Evolutionary conservation across 2,329 filamentous ascomycete genomes (phyloP).

Genomic region (Cercospora beticola): DNA sequence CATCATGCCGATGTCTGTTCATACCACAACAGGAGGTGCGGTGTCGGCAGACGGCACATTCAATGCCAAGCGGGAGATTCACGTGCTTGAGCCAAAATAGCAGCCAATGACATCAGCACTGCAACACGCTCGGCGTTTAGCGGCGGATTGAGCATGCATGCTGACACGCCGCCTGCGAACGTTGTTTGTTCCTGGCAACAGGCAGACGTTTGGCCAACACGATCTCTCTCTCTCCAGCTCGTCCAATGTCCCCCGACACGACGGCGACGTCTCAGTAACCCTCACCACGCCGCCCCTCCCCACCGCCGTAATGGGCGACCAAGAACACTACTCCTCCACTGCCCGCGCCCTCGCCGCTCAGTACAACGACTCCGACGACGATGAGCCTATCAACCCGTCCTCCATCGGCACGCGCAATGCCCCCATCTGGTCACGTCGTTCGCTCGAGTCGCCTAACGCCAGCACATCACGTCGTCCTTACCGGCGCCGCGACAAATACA

Average conservation of each 20-base stretch:
- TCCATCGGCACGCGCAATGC: constrained; percentile 37
- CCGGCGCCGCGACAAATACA: constrained; percentile 37
- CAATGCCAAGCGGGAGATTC: neutral
- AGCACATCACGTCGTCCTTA: constrained; percentile 38
- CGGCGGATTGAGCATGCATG: neutral
- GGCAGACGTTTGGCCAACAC: neutral
- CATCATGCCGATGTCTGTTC: neutral
- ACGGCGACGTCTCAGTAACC: neutral
- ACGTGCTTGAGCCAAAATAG: neutral
- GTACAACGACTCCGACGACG: constrained; percentile 30
- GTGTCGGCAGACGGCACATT: neutral
- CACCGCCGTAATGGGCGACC: constrained; percentile 19
- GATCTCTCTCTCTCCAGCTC: neutral
- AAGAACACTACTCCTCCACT: constrained; percentile 50
- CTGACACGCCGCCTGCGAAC: neutral
- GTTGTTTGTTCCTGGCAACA: constrained; percentile 6
- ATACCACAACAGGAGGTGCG: neutral
- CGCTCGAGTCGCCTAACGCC: constrained; percentile 12
- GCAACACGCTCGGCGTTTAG: neutral
- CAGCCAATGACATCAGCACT: neutral
- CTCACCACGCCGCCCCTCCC: neutral
- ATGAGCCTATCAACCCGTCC: constrained; percentile 39
- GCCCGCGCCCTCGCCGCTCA: constrained; percentile 56
- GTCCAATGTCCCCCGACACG: constrained; percentile 6
- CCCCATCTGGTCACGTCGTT: constrained; percentile 23